These are phyloP conservation scores for Phytophthora macrochlamydospora DNA, from an alignment of 352 stramenopile species.

Conservation along the genomic window DNA sequence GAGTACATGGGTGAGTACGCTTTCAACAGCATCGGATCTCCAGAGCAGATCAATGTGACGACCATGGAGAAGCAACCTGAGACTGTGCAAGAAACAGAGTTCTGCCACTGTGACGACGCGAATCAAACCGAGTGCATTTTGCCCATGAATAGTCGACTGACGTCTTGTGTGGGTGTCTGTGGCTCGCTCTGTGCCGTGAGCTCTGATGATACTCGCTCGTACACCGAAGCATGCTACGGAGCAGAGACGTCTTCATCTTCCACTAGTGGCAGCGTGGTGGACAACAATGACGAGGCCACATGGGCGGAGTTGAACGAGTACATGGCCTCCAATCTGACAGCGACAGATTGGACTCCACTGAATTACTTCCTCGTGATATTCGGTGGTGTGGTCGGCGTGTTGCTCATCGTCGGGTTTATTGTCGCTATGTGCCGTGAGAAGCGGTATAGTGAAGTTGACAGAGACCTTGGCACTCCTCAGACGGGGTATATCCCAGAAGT, in stretches of 20 bases:
- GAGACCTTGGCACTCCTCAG: slow-evolving; percentile 22
- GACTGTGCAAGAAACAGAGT: slow-evolving; percentile 35
- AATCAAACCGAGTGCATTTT: slow-evolving; percentile 52
- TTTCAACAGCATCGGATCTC: slow-evolving; percentile 63
- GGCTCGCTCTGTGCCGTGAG: slow-evolving; percentile 52
- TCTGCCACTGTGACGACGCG: slow-evolving; percentile 48
- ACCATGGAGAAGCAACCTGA: slow-evolving; percentile 41
- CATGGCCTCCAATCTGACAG: slow-evolving; percentile 41
- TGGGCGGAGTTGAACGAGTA: slow-evolving; percentile 49
- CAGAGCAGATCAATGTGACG: slow-evolving; percentile 67
- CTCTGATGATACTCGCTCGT: slow-evolving; percentile 40
- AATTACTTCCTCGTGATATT: slow-evolving; percentile 65
- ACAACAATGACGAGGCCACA: slow-evolving; percentile 24
- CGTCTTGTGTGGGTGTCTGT: slow-evolving; percentile 57
- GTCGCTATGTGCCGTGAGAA: slow-evolving; percentile 39
- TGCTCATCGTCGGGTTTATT: slow-evolving; percentile 49
- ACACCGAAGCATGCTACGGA: slow-evolving; percentile 46
- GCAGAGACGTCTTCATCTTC: slow-evolving; percentile 17
- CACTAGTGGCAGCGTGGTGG: slow-evolving; percentile 17
- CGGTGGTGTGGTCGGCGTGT: slow-evolving; percentile 36
- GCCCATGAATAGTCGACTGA: slow-evolving; percentile 52
- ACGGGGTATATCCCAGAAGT: slow-evolving; percentile 31
- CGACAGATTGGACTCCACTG: slow-evolving; percentile 45
- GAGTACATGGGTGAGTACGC: slow-evolving; percentile 70
- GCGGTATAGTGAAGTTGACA: slow-evolving; percentile 22